Evolutionary conservation across 208 protist genomes (phyloP), one percentile per base, ranked within the genome.

Genomic region (Leishmania tarentolae): DNA sequence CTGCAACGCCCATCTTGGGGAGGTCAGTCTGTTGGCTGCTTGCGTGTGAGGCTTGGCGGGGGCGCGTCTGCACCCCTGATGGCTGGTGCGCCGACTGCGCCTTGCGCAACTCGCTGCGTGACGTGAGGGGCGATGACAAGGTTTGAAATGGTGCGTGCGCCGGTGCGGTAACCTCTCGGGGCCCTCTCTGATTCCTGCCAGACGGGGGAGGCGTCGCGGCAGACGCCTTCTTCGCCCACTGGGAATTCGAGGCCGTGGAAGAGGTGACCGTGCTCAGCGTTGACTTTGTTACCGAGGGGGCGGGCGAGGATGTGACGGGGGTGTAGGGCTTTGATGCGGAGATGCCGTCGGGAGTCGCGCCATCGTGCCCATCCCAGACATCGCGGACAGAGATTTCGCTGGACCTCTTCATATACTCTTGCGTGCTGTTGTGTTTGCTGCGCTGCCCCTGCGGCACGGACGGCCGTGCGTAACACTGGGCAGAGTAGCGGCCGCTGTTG

Each of bases 371-470:
- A 21, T 76, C 24, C 6, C 50, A 3, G 13, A 24, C 19, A 6
- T 42, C 47, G 15, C 46, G 6, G 19, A 11, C 21, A n/a, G 70
- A 56, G 70, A n/a, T 28, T 11, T 52, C 70, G n/a, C 19, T 28
- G 44, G 70, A 11, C 15, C 37, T 28, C 44, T 53, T 47, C 24
- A 31, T n/a, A 13, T 74, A 19, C 70, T 6, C 28, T 7, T 74
- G 37, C 52, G 8, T 19, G 35, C 35, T 2, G 52, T 17, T 47
- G 72, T 71, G 42, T 5, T 40, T 59, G 75, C 42, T 74, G 17
- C 15, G 52, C 69, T 65, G 69, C 50, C 69, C 24, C 47, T 65
- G 75, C 75, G n/a, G 35, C 75, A 46, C 42, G 52, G 71, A 3
- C 21, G 24, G 31, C 19, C 40, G 71, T 3, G 46, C 46, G 70